phyloP scores from a whole-genome alignment of 352 stramenopile genomes.

The Globisporangium irregulare region DNA sequence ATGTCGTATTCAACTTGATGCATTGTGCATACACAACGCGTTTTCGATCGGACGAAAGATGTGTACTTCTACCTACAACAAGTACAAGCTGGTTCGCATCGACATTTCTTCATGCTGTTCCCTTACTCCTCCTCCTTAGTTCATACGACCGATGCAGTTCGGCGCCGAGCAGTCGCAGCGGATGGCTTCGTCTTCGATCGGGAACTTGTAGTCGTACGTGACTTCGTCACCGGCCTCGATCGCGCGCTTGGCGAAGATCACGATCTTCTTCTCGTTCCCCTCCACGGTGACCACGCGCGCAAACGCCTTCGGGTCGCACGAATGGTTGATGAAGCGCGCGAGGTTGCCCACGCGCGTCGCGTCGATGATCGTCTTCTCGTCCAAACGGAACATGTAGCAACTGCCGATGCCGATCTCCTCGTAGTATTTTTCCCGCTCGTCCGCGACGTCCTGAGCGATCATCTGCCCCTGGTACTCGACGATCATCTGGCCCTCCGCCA shows the following conservation, averaged over 20 bases:
- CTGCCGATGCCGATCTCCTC: conserved; percentile 92
- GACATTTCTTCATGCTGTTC: no score
- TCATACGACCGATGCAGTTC: conserved; percentile 95
- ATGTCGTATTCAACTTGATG: no score
- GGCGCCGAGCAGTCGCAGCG: conserved; percentile 91
- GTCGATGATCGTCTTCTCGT: conserved; percentile 94
- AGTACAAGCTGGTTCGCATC: no score
- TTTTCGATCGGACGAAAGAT: no score
- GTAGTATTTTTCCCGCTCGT: conserved; percentile 93
- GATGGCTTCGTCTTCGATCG: conserved; percentile 94
- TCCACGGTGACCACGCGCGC: conserved; percentile 88
- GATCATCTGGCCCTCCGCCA: conserved; percentile 94
- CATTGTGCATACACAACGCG: no score
- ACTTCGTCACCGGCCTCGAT: conserved; percentile 93
- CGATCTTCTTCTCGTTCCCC: conserved; percentile 93
- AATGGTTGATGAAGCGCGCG: conserved; percentile 97
- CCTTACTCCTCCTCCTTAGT: conserved; percentile 46
- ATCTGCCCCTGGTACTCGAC: conserved; percentile 96
- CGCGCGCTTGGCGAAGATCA: conserved; percentile 92
- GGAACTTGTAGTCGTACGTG: conserved; percentile 98
- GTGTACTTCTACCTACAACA: no score
- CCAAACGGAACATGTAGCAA: conserved; percentile 98
- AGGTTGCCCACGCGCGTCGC: conserved; percentile 92
- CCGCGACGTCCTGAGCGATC: conserved; percentile 88
- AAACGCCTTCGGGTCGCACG: conserved; percentile 93